These are phyloP conservation scores for Trichoderma simmonsii DNA, from an alignment of 2,329 filamentous ascomycete genomes.

Conservation along the genomic window DNA sequence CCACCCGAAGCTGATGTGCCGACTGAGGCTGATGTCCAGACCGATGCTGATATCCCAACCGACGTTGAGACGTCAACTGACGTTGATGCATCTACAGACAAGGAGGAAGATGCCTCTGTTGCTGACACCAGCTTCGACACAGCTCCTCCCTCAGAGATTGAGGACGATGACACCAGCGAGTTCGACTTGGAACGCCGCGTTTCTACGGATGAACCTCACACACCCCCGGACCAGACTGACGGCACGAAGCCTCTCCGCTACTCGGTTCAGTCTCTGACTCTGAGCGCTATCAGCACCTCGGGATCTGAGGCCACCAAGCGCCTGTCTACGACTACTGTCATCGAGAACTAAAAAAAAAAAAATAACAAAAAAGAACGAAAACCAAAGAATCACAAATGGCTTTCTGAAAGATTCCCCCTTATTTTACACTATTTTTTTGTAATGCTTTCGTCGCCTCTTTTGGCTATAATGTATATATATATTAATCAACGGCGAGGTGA, in stretches of 20 bases:
- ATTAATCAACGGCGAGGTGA: conserved; percentile 14
- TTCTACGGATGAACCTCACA: conserved; percentile 27
- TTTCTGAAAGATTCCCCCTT: neutral
- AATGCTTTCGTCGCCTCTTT: conserved; percentile 6
- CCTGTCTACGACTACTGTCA: conserved; percentile 26
- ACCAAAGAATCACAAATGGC: neutral
- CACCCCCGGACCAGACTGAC: conserved; percentile 32
- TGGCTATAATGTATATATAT: conserved; percentile 26
- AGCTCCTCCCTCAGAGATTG: conserved; percentile 1
- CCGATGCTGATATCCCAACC: neutral
- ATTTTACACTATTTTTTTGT: neutral
- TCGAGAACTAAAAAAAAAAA: neutral
- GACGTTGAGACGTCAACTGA: neutral
- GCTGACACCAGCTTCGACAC: conserved; percentile 1
- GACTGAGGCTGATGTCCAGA: neutral
- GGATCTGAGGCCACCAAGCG: conserved; percentile 23
- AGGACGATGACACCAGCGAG: conserved; percentile 15
- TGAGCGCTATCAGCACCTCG: conserved; percentile 21
- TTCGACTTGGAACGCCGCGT: conserved; percentile 4
- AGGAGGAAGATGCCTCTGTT: conserved; percentile 2
- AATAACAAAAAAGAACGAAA: neutral
- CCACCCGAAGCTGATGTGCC: neutral
- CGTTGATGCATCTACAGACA: neutral
- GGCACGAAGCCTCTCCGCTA: conserved; percentile 26
- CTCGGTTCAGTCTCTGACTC: conserved; percentile 28